phyloP scores from a whole-genome alignment of 192 early-diverging fungal species.

The Coemansia javaensis region DNA sequence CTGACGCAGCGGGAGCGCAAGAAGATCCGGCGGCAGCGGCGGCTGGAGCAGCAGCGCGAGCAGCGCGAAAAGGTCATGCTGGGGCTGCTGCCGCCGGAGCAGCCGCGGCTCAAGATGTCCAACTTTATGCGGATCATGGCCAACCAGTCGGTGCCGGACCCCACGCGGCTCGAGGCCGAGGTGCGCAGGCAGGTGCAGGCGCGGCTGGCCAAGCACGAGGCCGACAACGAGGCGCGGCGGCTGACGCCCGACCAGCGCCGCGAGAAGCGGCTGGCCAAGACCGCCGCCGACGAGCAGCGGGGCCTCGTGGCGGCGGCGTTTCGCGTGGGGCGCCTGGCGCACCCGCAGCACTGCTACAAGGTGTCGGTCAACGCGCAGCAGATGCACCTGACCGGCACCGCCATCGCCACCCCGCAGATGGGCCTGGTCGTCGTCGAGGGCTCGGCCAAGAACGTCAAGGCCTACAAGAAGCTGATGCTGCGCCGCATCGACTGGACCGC shows the following conservation, averaged over 20 bases:
- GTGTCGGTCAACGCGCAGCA: conserved; percentile 87
- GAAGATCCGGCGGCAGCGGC: conserved; percentile 84
- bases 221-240: conserved; percentile 76
- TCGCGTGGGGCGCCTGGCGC: conserved; percentile 69
- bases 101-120: conserved; percentile 83
- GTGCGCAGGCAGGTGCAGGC: conserved; percentile 84
- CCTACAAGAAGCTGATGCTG: conserved; percentile 96
- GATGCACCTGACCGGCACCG: conserved; percentile 75
- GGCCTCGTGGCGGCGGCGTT: conserved; percentile 72
- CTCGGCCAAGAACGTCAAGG: conserved; percentile 78
- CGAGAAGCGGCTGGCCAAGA: conserved; percentile 72
- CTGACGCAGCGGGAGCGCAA: conserved; percentile 71
- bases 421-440: conserved; percentile 91
- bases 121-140: conserved; percentile 96
- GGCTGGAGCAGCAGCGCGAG: conserved; percentile 81
- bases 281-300: conserved; percentile 63
- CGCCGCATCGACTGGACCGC: conserved; percentile 86
- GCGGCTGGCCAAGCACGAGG: conserved; percentile 73
- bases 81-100: conserved; percentile 86
- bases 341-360: conserved; percentile 86
- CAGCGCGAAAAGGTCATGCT: conserved; percentile 92
- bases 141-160: conserved; percentile 91
- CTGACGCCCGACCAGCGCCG: conserved; percentile 81
- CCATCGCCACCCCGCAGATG: conserved; percentile 67
- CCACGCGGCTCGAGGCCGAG: conserved; percentile 87